Evolutionary conservation across 2,329 filamentous ascomycete genomes (phyloP), one percentile per base, ranked within the genome.

Genomic region (Botrytis tulipae): DNA sequence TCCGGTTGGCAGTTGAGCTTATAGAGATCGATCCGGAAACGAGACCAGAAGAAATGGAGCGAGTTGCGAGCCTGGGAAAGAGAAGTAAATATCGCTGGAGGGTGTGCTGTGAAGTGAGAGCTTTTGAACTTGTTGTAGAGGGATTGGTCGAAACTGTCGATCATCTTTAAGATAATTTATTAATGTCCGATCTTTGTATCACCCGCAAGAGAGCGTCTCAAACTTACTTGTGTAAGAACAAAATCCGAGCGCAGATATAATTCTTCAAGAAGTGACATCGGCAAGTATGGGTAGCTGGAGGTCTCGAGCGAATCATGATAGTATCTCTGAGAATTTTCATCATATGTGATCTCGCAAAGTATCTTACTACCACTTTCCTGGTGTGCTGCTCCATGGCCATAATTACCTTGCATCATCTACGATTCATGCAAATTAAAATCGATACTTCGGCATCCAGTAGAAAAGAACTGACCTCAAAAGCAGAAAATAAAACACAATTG

Each of bases 31-130:
- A 6, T 57, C 22, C 35, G 61, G 46, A 66, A 67, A 29, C 40
- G 70, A 20, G 48, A 48, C 78, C 88, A 89, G 22, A 86, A 84
- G 75, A 90, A 84, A 61, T 87, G 84, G 81, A 87, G 89, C 2
- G 86, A 83, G 8, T 86, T 76, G 18, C 88, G 85, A 6, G 88
- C 88, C 73, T 90, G 86, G 22, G 84, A 79, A 14, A 89, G 79
- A 1, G 83, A 85, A 0, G 82, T 77, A 71, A 90, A 90, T 2
- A 61, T 66, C 12, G 18, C n/a, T 14, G 60, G 46, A 29, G 48
- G 37, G n/a, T 42, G 3, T 6, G 12, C 12, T 22, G 61, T 44
- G 37, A 72, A 66, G 35, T 65, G 29, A 22, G 35, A 32, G 16
- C 35, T 9, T n/a, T 72, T 25, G 14, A 57, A 72, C 37, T 72